Base-by-base conservation (phyloP, 495 filamentous ascomycete genomes). In the Pyrenula massariospora region DNA sequence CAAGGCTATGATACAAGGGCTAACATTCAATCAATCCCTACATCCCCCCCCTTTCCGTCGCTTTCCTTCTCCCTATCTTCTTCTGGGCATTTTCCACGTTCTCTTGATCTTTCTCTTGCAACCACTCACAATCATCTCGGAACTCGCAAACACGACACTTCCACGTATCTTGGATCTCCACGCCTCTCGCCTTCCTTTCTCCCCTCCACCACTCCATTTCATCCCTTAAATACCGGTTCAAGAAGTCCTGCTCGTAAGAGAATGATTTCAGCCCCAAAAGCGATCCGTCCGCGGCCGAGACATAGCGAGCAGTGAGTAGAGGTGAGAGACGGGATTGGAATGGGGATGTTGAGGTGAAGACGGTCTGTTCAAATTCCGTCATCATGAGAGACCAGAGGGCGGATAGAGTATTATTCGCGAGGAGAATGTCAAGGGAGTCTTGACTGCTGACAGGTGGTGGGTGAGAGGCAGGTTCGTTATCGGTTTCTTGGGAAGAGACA, bases 141-240 rank as follows among this genome's bases (percentile, higher is more conserved):
- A 86, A 86, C 53, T 84, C 80, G 55, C 83, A 86, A 22, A 73
- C 69, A 12, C 79, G 73, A 65, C 93, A 98, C 69, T 98, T 98
- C 76, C 84, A 95, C 0, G 88, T 88, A 58, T 97, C 94, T 67
- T 91, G 84, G 12, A 94, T 76, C n/a, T 77, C 70, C 8, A 97
- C 94, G 10, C 93, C 93, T n/a, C 78, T 72, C 0, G 91, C 81
- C 56, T 76, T 71, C 19, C 91, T 68, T 65, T 89, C 77, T 2
- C 94, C 93, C 48, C 77, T 81, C 93, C 93, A 97, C 90, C 89
- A 97, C 23, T 73, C 65, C 78, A 97, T 79, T 64, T 86, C 83
- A 22, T 84, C 74, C 2, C 68, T 63, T 1, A 95, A 59, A 64
- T 95, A 93, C 1, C 63, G 62, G 24, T 82, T 75, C 54, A 96